These are phyloP conservation scores for Cercospora citrullina DNA, from an alignment of 2,329 filamentous ascomycete species.

Conservation along the genomic window DNA sequence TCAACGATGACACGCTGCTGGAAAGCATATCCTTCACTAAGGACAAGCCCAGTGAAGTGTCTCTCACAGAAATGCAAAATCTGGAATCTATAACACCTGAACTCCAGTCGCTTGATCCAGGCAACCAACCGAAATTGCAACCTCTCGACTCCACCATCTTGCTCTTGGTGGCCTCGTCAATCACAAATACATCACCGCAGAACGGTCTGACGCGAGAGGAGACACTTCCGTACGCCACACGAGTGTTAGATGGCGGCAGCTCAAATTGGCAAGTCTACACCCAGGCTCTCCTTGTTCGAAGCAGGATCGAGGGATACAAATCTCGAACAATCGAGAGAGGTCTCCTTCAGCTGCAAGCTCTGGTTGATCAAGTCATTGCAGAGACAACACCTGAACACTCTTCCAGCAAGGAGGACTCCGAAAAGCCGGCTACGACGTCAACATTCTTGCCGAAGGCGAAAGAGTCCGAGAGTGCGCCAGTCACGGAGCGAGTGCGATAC, in stretches of 20 bases:
- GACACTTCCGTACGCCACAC: slow-evolving; percentile 83
- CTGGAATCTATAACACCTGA: slow-evolving; percentile 58
- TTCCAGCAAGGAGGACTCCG: slow-evolving; percentile 30
- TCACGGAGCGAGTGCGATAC: slow-evolving; percentile 74
- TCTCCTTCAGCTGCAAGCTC: slow-evolving; percentile 86
- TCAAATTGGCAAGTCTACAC: slow-evolving; percentile 99
- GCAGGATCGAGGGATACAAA: slow-evolving; percentile 82
- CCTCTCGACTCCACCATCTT: slow-evolving; percentile 89
- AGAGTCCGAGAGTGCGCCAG: slow-evolving; percentile 73
- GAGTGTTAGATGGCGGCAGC: slow-evolving; percentile 82
- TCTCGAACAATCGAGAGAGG: slow-evolving; percentile 86
- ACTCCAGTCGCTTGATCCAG: slow-evolving; percentile 68
- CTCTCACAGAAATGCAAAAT: slow-evolving; percentile 45
- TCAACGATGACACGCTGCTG: slow-evolving; percentile 91
- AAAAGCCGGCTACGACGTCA: slow-evolving; percentile 53
- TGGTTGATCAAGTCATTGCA: slow-evolving; percentile 91
- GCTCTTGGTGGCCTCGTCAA: slow-evolving; percentile 74
- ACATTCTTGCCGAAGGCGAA: slow-evolving; percentile 80
- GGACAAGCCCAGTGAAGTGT: slow-evolving; percentile 45
- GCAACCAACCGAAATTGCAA: slow-evolving; percentile 76
- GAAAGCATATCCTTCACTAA: slow-evolving; percentile 77
- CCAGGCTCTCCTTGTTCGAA: slow-evolving; percentile 84
- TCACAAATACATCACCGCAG: slow-evolving; percentile 83
- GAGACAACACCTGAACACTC: slow-evolving; percentile 58
- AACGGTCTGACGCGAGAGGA: slow-evolving; percentile 91